phyloP scores from a whole-genome alignment of 2,329 filamentous ascomycete genomes.

The Setomelanomma holmii region DNA sequence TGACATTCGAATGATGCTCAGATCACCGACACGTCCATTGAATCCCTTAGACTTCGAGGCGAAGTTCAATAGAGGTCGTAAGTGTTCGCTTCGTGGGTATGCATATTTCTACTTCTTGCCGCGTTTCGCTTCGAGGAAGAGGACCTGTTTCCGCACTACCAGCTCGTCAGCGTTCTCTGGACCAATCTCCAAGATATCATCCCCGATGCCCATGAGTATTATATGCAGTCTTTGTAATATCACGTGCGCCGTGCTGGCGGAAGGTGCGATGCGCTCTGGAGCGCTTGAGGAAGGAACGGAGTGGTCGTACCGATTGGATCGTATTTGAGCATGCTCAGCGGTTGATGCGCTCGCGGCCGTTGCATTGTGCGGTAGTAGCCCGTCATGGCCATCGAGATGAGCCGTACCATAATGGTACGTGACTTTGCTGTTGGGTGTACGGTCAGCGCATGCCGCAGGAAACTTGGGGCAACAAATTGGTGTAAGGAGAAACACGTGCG shows the following conservation, averaged over 20 bases:
- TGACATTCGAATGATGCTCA: not conserved
- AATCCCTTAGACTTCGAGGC: too few species aligned
- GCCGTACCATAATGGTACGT: constrained; percentile 88
- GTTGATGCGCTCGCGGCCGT: constrained; percentile 78
- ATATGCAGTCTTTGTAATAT: too few species aligned
- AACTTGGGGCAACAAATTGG: not conserved
- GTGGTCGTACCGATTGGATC: constrained; percentile 82
- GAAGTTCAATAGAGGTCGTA: too few species aligned
- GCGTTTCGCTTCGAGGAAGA: constrained; percentile 93
- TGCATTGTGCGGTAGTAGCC: constrained; percentile 95
- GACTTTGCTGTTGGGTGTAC: constrained; percentile 72
- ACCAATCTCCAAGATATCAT: too few species aligned
- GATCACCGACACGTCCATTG: too few species aligned
- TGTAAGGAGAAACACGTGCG: not conserved
- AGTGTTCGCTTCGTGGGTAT: too few species aligned
- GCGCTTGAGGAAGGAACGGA: not conserved
- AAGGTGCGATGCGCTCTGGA: not conserved
- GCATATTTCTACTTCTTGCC: constrained; percentile 67
- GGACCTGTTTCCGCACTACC: constrained; percentile 88
- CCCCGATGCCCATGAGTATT: too few species aligned
- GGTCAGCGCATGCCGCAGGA: constrained; percentile 21
- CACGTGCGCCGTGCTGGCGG: not conserved
- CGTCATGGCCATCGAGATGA: constrained; percentile 98
- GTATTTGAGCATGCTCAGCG: constrained; percentile 98
- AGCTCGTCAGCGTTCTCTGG: constrained; percentile 20